A percentile compares a stretch with the other conserved stretches of the same genome.
These are phyloP conservation scores for Pterula multifida DNA, from an alignment of 1,284 basidiomycete species.

Conservation along the genomic window DNA sequence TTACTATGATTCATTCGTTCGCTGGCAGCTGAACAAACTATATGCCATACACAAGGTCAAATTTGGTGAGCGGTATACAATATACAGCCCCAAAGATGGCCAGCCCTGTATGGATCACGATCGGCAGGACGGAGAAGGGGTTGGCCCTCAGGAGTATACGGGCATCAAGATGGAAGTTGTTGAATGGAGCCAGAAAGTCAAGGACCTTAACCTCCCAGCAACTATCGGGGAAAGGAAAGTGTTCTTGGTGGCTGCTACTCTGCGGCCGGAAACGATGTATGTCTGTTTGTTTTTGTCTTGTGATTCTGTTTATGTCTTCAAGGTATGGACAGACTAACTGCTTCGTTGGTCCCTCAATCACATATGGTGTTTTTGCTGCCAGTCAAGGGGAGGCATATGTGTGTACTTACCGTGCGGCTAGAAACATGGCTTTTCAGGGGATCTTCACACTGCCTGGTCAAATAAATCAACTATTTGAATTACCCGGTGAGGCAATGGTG, in stretches of 20 bases:
- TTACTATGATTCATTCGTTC: conserved; percentile 95
- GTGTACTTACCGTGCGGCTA: conserved; percentile 81
- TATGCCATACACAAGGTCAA: conserved; percentile 83
- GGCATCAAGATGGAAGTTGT: conserved; percentile 91
- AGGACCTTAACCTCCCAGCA: conserved; percentile 54
- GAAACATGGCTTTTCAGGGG: conserved; percentile 97
- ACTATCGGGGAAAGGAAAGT: conserved; percentile 61
- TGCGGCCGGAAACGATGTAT: conserved; percentile 96
- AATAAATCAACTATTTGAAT: conserved; percentile 60
- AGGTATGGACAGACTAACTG: conserved; percentile 99
- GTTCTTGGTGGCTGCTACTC: conserved; percentile 89
- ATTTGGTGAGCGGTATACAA: conserved; percentile 97
- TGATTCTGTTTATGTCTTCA: conserved; percentile 10
- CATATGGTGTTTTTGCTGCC: conserved; percentile 86
- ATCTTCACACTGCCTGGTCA: conserved; percentile 63
- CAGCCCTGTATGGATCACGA: conserved; percentile 99
- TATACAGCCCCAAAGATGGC: conserved; percentile 98
- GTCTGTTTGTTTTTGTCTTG: conserved; percentile 8
- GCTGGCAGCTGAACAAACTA: conserved; percentile 97
- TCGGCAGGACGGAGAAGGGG: conserved; percentile 87
- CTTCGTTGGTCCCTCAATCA: conserved; percentile 86
- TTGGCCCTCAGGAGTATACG: conserved; percentile 96
- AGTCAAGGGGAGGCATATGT: conserved; percentile 86
- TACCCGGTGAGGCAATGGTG: conserved; percentile 72
- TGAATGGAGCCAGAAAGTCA: conserved; percentile 62